Evolutionary conservation across 805 yeast species (phyloP).

Genomic region (Kazachstania kunashirensis): DNA sequence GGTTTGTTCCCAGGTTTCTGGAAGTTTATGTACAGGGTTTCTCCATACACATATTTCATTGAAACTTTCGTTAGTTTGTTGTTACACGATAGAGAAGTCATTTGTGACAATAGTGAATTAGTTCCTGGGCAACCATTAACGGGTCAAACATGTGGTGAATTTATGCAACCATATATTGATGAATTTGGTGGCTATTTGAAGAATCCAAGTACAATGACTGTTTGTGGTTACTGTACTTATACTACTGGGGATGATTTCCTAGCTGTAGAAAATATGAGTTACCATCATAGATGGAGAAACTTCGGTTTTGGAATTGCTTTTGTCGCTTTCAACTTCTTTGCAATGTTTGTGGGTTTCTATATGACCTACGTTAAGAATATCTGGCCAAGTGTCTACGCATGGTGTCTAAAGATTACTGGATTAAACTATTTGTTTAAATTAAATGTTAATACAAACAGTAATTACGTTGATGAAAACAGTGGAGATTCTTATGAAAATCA

Average conservation of each 20-base stretch:
- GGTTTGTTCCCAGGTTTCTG: constrained; percentile 60
- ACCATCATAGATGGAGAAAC: constrained; percentile 47
- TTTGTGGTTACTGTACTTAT: constrained; percentile 35
- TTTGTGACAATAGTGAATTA: constrained; percentile 41
- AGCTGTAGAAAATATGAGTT: constrained; percentile 33
- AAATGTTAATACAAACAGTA: background rate
- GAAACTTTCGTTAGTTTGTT: constrained; percentile 39
- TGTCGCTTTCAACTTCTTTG: constrained; percentile 38
- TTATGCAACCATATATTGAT: constrained; percentile 36
- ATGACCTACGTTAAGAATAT: constrained; percentile 14
- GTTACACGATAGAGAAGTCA: constrained; percentile 43
- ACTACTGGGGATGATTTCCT: constrained; percentile 33
- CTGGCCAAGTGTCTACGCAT: constrained; percentile 12
- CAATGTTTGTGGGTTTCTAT: constrained; percentile 23
- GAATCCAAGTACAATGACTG: constrained; percentile 36
- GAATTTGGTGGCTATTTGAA: constrained; percentile 44
- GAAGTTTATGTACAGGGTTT: constrained; percentile 58
- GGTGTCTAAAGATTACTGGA: constrained; percentile 4
- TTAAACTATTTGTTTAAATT: background rate
- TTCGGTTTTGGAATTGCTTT: constrained; percentile 48
- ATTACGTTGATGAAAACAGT: constrained; percentile 1
- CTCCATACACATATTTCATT: constrained; percentile 57
- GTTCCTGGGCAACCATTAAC: constrained; percentile 41
- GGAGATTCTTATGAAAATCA: background rate
- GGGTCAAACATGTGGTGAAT: constrained; percentile 55